Evolutionary conservation across 768 basidiomycete genomes (phyloP), one percentile per base, ranked within the genome.

Genomic region (Agaricus subrufescens): DNA sequence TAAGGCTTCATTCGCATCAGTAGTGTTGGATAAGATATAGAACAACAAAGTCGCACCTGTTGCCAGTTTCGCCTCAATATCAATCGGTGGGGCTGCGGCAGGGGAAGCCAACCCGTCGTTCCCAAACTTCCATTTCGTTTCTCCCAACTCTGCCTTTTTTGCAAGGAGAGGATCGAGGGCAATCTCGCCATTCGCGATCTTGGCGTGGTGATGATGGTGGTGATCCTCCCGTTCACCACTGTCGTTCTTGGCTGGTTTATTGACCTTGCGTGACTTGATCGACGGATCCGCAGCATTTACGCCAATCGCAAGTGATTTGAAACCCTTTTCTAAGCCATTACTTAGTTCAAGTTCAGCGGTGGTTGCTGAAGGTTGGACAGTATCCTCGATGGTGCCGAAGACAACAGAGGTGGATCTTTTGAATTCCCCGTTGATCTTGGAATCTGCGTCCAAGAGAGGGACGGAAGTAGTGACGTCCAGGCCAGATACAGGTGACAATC

Each of bases 121-220:
- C 15, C 85, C 84, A 64, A 86, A 86, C 64, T 78, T 76, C 83
- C 81, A 85, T 64, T 77, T 83, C 46, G 45, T 43, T 31, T 51
- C 53, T 25, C 42, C 54, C 5, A 46, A 47, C 27, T 37, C 54
- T 4, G 46, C 54, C 25, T 55, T 34, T 34, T 55, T 55, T 19
- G 27, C 46, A n/a, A 55, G 11, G 11, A 46, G 46, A 55, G 46
- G 34, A 40, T 60, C 55, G 27, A 62, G 34, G 26, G 47, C 54
- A 53, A 59, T 56, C 2, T 58, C 58, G 14, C 52, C 52, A 4
- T 49, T 42, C 26, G 31, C 46, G 31, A 14, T 29, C 26, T 48
- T 31, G 12, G 26, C 31, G 40, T 42, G 40, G 12, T 42, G n/a
- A 55, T 52, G 19, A 42, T 56, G 34, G 34, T 34, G 34, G 2